Evolutionary conservation across 768 basidiomycete species (phyloP), one percentile per base, ranked within the genome.

Genomic region (Coprinopsis marcescibilis): DNA sequence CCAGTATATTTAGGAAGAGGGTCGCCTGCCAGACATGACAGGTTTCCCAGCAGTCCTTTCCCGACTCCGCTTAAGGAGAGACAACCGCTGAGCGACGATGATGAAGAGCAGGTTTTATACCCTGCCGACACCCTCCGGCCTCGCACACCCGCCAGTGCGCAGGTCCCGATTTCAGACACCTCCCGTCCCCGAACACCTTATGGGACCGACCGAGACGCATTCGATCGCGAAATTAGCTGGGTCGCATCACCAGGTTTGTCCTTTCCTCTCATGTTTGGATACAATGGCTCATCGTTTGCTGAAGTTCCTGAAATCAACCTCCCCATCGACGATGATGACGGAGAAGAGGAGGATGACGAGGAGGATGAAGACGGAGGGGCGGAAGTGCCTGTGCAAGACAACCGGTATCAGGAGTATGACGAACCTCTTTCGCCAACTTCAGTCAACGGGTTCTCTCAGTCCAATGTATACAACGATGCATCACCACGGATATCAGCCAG

Each of bases 161-260:
- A 10, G 4, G 43, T 35, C 3, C 43, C 43, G 8, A 43, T 43
- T 26, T n/a, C 41, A 27, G 41, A 43, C 19, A n/a, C n/a, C n/a
- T 43, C 41, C 15, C 24, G 41, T 8, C 41, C 41, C 19, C 71
- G 72, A 29, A 72, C 73, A 15, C 70, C 72, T 14, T 76, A 73
- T 47, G 53, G 52, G 20, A 57, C 53, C 46, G 45, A 49, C 44
- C 57, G 62, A 27, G 71, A 75, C 41, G 69, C 65, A 40, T 70
- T 63, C 24, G 77, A 80, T 24, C 72, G 82, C 52, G 75, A 81
- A 54, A 78, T 81, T 36, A 90, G 87, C 56, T 90, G 87, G 87
- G 69, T 86, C 29, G 85, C 83, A 33, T 78, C 81, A 38, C 82
- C 76, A 59, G 80, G 87, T 86, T 55, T 55, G 78, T 67, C 34